Evolutionary conservation across 352 stramenopile species (phyloP).

Genomic region (Globisporangium rhizosaccharum): DNA sequence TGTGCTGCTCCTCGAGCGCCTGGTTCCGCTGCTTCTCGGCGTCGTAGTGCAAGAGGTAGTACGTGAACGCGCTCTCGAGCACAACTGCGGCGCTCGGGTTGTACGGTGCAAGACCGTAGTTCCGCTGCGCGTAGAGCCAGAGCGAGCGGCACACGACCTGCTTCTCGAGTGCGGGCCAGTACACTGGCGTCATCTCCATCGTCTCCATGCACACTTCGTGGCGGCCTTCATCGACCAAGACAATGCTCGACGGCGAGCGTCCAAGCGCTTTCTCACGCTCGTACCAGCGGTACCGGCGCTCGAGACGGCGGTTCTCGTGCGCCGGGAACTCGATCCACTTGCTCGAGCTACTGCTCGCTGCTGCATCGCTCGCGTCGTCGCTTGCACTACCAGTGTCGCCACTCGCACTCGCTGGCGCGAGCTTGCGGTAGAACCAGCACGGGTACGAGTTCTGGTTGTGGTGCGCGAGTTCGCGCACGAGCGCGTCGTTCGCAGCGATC

Average conservation of each 20-base stretch:
- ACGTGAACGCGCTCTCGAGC: constrained; percentile 63
- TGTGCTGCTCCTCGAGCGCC: constrained; percentile 37
- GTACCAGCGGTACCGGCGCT: constrained; percentile 67
- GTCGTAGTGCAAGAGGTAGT: constrained; percentile 67
- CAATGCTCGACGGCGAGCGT: constrained; percentile 43
- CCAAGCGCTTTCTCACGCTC: constrained; percentile 40
- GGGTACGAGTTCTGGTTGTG: constrained; percentile 61
- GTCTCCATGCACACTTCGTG: constrained; percentile 73
- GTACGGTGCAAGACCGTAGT: constrained; percentile 80
- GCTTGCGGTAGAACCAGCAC: constrained; percentile 82
- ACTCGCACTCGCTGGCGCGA: constrained; percentile 14
- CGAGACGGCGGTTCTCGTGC: constrained; percentile 66
- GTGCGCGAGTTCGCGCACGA: constrained; percentile 37
- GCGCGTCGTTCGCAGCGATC: constrained; percentile 30
- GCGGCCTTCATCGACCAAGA: constrained; percentile 78
- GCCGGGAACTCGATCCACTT: constrained; percentile 79
- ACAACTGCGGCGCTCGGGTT: constrained; percentile 37
- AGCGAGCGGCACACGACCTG: constrained; percentile 60
- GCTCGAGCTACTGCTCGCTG: constrained; percentile 10
- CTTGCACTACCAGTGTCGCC: neutral
- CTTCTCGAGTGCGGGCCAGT: constrained; percentile 69
- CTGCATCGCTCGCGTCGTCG: neutral
- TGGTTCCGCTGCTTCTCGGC: constrained; percentile 55
- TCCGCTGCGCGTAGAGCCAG: constrained; percentile 82
- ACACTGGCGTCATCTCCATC: constrained; percentile 78